A percentile compares a stretch with the other conserved stretches of the same genome.
Evolutionary conservation across 495 filamentous ascomycete genomes (phyloP).

Genomic region (Lichina pygmaea): DNA sequence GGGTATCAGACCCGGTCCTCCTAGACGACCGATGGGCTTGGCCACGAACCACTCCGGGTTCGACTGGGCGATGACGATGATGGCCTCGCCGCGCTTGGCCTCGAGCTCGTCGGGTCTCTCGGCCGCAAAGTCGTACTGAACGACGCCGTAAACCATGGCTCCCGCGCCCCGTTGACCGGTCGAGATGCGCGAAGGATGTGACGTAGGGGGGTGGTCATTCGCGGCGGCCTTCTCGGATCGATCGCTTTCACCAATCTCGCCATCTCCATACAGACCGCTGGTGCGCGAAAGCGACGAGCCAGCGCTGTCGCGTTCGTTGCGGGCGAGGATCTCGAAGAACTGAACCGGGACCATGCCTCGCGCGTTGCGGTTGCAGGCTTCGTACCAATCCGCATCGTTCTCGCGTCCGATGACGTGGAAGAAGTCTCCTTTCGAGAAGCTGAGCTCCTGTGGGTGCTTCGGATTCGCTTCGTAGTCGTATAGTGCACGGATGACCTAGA

Average conservation of each 20-base stretch:
- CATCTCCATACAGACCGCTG: constrained; percentile 25
- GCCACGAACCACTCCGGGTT: constrained; percentile 99
- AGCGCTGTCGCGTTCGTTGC: constrained; percentile 66
- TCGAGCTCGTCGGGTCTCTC: constrained; percentile 89
- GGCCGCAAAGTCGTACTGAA: constrained; percentile 90
- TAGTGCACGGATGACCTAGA: constrained; percentile 82
- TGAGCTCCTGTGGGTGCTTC: constrained; percentile 39
- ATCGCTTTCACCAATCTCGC: constrained; percentile 69
- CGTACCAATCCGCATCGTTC: constrained; percentile 89
- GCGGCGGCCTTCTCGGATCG: constrained; percentile 10
- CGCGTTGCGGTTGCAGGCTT: constrained; percentile 85
- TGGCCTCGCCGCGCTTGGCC: constrained; percentile 80
- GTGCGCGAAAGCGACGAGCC: constrained; percentile 41
- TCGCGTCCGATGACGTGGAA: constrained; percentile 96
- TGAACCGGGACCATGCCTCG: constrained; percentile 79
- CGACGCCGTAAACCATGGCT: constrained; percentile 85
- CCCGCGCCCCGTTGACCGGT: constrained; percentile 35
- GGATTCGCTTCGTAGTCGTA: constrained; percentile 69
- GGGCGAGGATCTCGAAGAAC: constrained; percentile 77
- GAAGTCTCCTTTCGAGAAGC: constrained; percentile 85
- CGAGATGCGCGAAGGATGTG: constrained; percentile 8
- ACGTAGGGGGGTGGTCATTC: not conserved
- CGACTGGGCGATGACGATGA: constrained; percentile 97
- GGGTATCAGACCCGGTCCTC: constrained; percentile 83
- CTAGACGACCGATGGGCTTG: constrained; percentile 84